These are phyloP conservation scores for Tolypocladium inflatum DNA, from an alignment of 2,329 filamentous ascomycete genomes.

Conservation along the genomic window DNA sequence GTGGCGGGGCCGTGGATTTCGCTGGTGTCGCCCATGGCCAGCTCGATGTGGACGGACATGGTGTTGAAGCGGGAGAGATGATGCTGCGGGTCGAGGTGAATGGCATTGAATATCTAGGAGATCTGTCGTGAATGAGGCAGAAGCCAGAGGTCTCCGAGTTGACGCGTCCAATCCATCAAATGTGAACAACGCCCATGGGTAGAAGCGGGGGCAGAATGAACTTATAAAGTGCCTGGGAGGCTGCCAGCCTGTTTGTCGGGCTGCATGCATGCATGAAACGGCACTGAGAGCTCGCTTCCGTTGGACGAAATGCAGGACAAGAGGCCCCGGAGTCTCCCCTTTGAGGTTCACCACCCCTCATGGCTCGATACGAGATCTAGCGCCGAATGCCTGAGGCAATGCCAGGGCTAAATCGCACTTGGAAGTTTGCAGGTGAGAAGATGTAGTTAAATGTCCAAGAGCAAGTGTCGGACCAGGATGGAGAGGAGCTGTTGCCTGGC, in stretches of 20 bases:
- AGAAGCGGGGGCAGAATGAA: background rate
- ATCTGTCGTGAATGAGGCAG: background rate
- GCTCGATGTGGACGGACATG: background rate
- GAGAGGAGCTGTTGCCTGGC: too few species aligned
- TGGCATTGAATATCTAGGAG: background rate
- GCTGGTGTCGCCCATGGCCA: background rate
- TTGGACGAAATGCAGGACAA: background rate
- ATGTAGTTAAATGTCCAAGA: too few species aligned
- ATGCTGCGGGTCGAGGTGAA: background rate
- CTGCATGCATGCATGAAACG: background rate
- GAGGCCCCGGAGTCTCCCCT: background rate
- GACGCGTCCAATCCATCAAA: background rate
- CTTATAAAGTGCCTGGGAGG: background rate
- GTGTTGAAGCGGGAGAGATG: background rate
- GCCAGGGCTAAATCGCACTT: too few species aligned
- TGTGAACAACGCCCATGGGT: background rate
- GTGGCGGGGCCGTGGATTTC: background rate
- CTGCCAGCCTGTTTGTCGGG: background rate
- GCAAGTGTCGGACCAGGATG: too few species aligned
- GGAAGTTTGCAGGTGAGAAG: too few species aligned
- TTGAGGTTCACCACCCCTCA: background rate
- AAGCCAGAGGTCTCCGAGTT: background rate
- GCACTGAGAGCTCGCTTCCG: background rate
- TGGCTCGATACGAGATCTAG: background rate
- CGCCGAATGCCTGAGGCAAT: too few species aligned